Conservation (phyloP, 345 rosid species). For the Pelargonium nanum region DNA sequence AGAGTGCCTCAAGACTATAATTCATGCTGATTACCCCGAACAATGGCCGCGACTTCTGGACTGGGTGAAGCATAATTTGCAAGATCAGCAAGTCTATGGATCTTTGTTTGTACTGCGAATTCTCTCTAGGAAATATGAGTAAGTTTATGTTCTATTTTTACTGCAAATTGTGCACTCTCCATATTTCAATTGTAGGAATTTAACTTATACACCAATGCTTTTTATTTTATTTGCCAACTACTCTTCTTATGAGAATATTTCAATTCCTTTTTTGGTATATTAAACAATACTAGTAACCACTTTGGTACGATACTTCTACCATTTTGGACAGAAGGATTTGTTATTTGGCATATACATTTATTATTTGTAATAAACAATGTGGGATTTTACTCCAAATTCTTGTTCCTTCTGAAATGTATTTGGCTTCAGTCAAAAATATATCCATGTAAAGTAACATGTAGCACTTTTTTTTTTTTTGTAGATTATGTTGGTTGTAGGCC, state of each 20-base stretch:
- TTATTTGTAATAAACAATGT: too few species aligned
- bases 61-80: slow-evolving; percentile 88
- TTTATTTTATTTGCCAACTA: not conserved
- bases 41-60: slow-evolving; percentile 95
- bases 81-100: slow-evolving; percentile 86
- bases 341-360: too few species aligned
- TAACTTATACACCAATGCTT: too few species aligned
- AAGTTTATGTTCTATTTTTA: slow-evolving; percentile 13
- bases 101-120: slow-evolving; percentile 86
- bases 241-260: not conserved
- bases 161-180: too few species aligned
- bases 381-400: too few species aligned
- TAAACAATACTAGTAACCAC: slow-evolving; percentile 1
- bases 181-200: too few species aligned
- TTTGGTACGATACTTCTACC: slow-evolving; percentile 8
- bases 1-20: slow-evolving; percentile 89
- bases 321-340: too few species aligned
- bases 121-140: slow-evolving; percentile 97
- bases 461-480: too few species aligned
- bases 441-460: too few species aligned
- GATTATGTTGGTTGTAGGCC: not conserved
- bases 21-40: slow-evolving; percentile 96
- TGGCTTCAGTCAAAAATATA: too few species aligned
- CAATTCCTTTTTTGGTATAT: not conserved
- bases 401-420: too few species aligned